Conservation (phyloP, 2,329 filamentous ascomycete species). For the Xylaria sp. region DNA sequence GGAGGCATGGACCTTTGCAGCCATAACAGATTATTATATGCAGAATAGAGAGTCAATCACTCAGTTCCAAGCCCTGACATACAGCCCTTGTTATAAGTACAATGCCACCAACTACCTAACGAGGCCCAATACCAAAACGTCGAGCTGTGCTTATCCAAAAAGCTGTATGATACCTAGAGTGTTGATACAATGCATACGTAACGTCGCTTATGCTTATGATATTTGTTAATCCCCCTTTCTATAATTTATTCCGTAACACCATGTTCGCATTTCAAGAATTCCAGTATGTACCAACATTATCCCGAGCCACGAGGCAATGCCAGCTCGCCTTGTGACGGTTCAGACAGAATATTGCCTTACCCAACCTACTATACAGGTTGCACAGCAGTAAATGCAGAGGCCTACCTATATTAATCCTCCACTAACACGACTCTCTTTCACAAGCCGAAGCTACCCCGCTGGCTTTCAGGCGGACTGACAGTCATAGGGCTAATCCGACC, state of each 20-base stretch:
- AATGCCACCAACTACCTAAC: background rate
- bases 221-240: background rate
- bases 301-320: background rate
- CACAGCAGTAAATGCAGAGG: background rate
- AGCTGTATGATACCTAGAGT: background rate
- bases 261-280: background rate
- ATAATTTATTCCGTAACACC: background rate
- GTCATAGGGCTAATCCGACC: constrained; percentile 29
- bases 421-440: background rate
- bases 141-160: background rate
- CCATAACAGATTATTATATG: no score
- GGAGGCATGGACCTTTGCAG: no score
- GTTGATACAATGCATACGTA: background rate
- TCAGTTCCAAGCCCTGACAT: no score
- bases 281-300: background rate
- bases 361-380: background rate
- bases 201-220: background rate
- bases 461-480: constrained; percentile 42
- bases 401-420: no score
- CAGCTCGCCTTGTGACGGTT: background rate
- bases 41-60: no score
- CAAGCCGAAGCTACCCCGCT: constrained; percentile 33
- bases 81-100: no score
- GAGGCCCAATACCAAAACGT: background rate
- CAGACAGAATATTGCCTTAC: background rate